Conservation (phyloP, 441 rosid species). For the Syzygium malaccense region DNA sequence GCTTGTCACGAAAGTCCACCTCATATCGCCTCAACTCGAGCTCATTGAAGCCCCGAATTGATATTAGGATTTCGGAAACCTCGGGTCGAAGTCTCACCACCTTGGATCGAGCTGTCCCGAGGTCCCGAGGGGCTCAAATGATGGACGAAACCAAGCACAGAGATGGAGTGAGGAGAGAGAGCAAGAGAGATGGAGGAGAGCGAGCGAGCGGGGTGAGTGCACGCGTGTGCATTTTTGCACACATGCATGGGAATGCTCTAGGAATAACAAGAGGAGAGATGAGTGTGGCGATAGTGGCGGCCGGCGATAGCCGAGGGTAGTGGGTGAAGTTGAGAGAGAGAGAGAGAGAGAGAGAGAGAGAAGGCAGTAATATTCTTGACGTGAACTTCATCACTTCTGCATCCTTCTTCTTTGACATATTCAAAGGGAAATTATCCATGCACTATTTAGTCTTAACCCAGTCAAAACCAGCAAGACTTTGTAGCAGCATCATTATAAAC, state of each 20-base stretch:
- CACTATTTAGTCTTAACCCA: neutral
- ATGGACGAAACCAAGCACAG: neutral
- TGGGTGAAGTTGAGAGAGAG: neutral
- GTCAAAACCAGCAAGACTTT: neutral
- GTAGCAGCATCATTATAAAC: neutral
- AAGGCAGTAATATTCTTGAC: neutral
- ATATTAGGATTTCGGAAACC: neutral
- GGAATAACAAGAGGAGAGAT: neutral
- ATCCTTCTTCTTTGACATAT: neutral
- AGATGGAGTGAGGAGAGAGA: neutral
- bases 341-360: neutral
- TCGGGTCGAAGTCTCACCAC: neutral
- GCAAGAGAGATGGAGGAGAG: neutral
- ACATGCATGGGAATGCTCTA: neutral
- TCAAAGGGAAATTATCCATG: neutral
- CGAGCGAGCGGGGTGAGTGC: neutral
- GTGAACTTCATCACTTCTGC: no score
- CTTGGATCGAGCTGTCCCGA: neutral
- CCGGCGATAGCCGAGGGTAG: neutral
- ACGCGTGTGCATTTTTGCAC: neutral
- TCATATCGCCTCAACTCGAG: neutral
- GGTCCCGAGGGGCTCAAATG: neutral
- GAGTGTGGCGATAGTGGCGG: neutral
- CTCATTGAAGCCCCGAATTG: neutral
- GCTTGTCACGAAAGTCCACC: neutral